Conservation (phyloP, 768 basidiomycete species). For the Auricularia auricula-judae region DNA sequence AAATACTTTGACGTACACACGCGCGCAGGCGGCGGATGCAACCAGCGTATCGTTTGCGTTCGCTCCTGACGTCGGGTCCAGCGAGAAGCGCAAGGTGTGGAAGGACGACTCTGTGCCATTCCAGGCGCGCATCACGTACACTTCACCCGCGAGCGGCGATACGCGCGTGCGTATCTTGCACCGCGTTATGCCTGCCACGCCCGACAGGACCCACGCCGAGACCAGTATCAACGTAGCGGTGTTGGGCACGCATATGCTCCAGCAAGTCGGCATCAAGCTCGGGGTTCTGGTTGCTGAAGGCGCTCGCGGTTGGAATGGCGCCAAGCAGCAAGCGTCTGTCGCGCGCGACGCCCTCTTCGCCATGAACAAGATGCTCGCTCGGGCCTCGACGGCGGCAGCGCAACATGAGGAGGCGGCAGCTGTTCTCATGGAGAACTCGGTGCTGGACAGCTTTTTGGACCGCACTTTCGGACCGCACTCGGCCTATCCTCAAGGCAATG, state of each 20-base stretch:
- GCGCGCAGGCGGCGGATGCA: background rate
- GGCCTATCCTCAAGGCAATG: background rate
- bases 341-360: constrained; percentile 1
- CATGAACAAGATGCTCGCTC: constrained; percentile 1
- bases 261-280: background rate
- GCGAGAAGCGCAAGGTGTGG: background rate
- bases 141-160: background rate
- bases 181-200: background rate
- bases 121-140: constrained; percentile 3
- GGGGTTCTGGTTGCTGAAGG: background rate
- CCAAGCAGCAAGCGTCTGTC: background rate
- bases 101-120: background rate
- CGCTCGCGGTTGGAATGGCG: background rate
- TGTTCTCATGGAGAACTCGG: background rate
- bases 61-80: background rate
- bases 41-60: constrained; percentile 1
- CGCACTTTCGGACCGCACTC: background rate
- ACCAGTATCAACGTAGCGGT: background rate
- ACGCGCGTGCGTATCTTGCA: background rate
- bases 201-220: background rate
- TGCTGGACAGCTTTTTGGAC: background rate
- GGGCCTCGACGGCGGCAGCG: background rate
- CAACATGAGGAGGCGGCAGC: constrained; percentile 2
- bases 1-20: background rate
- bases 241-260: background rate